A percentile compares a stretch with the other conserved stretches of the same genome.
Conservation (phyloP, 1,139 yeast genomes). For the Nakaseomyces nivariensis region DNA sequence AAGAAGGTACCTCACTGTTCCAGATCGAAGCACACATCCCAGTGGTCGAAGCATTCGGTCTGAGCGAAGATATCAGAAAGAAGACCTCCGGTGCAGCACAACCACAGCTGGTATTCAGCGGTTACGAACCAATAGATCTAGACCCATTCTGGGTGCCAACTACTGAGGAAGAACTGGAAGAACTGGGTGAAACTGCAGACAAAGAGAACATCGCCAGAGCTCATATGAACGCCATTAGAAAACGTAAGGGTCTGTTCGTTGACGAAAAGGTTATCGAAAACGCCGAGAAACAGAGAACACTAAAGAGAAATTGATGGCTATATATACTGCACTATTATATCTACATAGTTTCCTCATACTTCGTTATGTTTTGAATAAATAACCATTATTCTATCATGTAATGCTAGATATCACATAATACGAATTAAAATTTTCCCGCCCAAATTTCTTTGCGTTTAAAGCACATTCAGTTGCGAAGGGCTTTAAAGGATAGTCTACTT, state of each 20-base stretch:
- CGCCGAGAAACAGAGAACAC: slow-evolving; percentile 87
- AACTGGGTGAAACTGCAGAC: slow-evolving; percentile 86
- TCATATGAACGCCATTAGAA: slow-evolving; percentile 74
- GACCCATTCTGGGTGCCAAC: slow-evolving; percentile 99
- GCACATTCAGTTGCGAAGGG: no score
- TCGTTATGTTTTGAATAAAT: no score
- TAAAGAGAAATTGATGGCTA: slow-evolving; percentile 40
- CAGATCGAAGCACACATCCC: slow-evolving; percentile 80
- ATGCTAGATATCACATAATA: neutral
- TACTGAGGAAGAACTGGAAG: slow-evolving; percentile 92
- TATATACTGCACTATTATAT: neutral
- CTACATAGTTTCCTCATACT: no score
- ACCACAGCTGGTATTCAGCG: slow-evolving; percentile 87
- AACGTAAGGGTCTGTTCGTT: slow-evolving; percentile 80
- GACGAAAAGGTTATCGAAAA: slow-evolving; percentile 83
- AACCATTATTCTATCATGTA: no score
- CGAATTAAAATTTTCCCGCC: slow-evolving; percentile 1
- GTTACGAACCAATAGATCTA: slow-evolving; percentile 74
- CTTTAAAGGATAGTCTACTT: no score
- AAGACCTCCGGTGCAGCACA: slow-evolving; percentile 94
- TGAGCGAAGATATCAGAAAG: slow-evolving; percentile 88
- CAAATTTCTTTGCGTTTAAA: no score
- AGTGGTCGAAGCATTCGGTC: slow-evolving; percentile 93
- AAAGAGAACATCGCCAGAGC: slow-evolving; percentile 80
- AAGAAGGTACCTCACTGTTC: slow-evolving; percentile 96